Base-by-base conservation (phyloP, 1,284 basidiomycete species). In the Cryptococcus depauperatus region DNA sequence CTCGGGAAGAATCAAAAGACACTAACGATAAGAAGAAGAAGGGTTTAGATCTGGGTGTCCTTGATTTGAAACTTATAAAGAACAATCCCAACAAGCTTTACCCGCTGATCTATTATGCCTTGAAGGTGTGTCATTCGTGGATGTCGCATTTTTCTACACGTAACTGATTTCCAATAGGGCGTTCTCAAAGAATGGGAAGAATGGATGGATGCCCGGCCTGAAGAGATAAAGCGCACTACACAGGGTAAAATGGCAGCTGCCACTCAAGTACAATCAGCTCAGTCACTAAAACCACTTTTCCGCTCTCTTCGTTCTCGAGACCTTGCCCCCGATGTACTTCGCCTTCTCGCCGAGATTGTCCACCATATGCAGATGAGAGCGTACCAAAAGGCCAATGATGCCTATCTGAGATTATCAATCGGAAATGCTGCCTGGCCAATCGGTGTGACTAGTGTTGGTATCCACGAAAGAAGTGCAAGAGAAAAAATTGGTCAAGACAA, bases 361-460 rank as follows among this genome's bases (percentile, higher is more conserved):
- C 86, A 97, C 62, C 76, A 89, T 70, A 91, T 96, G 85, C 95
- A 99, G 68, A 84, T 79, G 55, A 81, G 95, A 23, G 81, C 92
- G 68, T 99, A 98, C 62, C 85, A 95, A 61, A 79, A 77, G 48
- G 95, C 95, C 1, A 98, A 98, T 62, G 95, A 99, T 66, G 84
- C 91, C 0, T 99, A 99, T 69, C 79, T 99, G 14, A 84, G 93
- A 21, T 75, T 99, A 27, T 92, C 87, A 4, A 99, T 99, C 52
- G 95, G 95, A 14, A 99, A 96, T 64, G 93, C 95, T 0, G 92
- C 95, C 1, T 99, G 95, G 95, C 95, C 95, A 0, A 97, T 99
- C 62, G 95, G 95, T 44, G 95, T 98, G 5, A 98, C 95, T 48
- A 93, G 93, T 85, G 93, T 96, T 73, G 90, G 93, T 74, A 97